Conservation (phyloP, 306 rosid genomes). For the Senna tora region DNA sequence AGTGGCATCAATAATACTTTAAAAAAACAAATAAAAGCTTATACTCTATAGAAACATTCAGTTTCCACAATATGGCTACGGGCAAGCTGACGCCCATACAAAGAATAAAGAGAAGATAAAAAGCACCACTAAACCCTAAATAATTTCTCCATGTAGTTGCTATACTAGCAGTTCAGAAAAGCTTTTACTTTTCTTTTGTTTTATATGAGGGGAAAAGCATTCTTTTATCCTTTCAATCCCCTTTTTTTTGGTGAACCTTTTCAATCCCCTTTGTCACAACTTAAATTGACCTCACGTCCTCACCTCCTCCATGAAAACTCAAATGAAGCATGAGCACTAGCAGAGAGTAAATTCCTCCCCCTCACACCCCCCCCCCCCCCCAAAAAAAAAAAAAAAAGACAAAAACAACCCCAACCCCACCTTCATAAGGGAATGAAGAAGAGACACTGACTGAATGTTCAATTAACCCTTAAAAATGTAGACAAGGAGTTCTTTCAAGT, state of each 20-base stretch:
- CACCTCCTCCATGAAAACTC: not conserved
- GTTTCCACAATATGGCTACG: too few relatives aligned
- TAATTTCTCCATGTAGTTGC: not conserved
- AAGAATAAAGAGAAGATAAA: too few relatives aligned
- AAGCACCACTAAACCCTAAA: not conserved
- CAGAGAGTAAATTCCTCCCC: too few relatives aligned
- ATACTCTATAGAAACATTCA: not conserved
- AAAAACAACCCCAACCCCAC: not conserved
- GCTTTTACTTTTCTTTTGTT: not conserved
- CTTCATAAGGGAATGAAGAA: not conserved
- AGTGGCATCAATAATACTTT: not conserved
- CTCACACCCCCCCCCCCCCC: too few relatives aligned
- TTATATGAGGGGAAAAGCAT: not conserved
- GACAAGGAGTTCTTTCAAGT: not conserved
- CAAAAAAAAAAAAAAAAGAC: too few relatives aligned
- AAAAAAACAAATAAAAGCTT: not conserved
- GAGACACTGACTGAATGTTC: not conserved
- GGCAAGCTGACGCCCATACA: too few relatives aligned
- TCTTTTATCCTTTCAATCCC: not conserved
- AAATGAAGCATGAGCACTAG: too few relatives aligned
- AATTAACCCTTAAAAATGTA: not conserved
- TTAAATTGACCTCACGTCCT: not conserved
- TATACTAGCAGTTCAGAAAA: not conserved
- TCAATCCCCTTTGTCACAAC: not conserved
- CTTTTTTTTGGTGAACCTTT: too few relatives aligned